These are phyloP conservation scores for Macrophomina tecta DNA, from an alignment of 2,329 filamentous ascomycete genomes.

Conservation along the genomic window DNA sequence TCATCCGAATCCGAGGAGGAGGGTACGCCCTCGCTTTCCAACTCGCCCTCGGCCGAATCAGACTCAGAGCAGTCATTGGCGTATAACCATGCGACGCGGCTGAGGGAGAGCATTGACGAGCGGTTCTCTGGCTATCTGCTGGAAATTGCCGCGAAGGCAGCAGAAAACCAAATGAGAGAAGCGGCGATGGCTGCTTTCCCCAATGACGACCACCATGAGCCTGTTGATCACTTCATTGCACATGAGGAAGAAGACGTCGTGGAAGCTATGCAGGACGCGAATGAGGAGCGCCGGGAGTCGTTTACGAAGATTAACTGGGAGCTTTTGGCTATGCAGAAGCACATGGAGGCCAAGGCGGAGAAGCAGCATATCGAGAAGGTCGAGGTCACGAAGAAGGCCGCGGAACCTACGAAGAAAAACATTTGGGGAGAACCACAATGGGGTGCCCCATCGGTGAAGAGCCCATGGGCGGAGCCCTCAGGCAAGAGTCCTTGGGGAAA, in stretches of 20 bases:
- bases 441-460: slow-evolving; percentile 11
- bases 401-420: slow-evolving; percentile 30
- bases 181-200: slow-evolving; percentile 77
- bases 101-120: slow-evolving; percentile 73
- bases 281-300: slow-evolving; percentile 58
- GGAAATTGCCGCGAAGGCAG: slow-evolving; percentile 78
- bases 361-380: slow-evolving; percentile 33
- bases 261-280: slow-evolving; percentile 55
- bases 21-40: slow-evolving; percentile 52
- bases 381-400: slow-evolving; percentile 42
- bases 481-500: slow-evolving; percentile 48
- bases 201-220: slow-evolving; percentile 71
- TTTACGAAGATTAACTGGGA: slow-evolving; percentile 74
- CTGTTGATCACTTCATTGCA: slow-evolving; percentile 73
- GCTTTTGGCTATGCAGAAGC: slow-evolving; percentile 79
- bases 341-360: slow-evolving; percentile 64
- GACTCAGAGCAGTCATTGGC: slow-evolving; percentile 53
- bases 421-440: slow-evolving; percentile 49
- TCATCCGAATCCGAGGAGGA: slow-evolving; percentile 64
- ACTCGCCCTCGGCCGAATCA: slow-evolving; percentile 51
- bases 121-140: slow-evolving; percentile 78
- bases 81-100: slow-evolving; percentile 61
- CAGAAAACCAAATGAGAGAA: slow-evolving; percentile 80
- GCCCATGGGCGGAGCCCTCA: slow-evolving; percentile 9
- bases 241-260: slow-evolving; percentile 56